phyloP scores from a whole-genome alignment of 176 grass and related monocot species.

The Ananas comosus region DNA sequence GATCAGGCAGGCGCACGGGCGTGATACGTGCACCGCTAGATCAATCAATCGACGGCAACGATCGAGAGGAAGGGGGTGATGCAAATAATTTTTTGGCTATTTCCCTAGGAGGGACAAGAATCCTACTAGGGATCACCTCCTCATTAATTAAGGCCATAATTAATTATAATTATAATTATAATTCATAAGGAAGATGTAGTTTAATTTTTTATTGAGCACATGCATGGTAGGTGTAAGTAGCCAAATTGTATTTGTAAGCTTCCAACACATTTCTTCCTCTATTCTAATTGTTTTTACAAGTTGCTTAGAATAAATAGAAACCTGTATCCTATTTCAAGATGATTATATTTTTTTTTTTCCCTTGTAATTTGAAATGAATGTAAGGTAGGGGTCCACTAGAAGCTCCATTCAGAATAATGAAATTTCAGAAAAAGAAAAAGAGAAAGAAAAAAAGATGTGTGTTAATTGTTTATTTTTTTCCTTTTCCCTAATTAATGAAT shows the following conservation, averaged over 20 bases:
- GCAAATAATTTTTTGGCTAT: not conserved
- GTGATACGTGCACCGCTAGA: not conserved
- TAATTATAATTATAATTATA: not conserved
- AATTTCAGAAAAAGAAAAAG: no score
- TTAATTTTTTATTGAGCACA: not conserved
- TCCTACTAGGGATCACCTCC: not conserved
- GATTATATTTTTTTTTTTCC: not conserved
- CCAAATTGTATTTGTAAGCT: not conserved
- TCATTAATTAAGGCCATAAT: not conserved
- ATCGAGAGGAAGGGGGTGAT: not conserved
- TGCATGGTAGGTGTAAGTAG: constrained; percentile 4
- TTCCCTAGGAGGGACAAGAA: not conserved
- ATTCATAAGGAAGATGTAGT: not conserved
- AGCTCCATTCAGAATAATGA: no score
- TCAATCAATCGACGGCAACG: not conserved
- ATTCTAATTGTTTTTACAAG: not conserved
- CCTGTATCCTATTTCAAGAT: not conserved
- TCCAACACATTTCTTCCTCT: not conserved
- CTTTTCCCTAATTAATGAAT: no score
- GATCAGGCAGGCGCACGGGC: not conserved
- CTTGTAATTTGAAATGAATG: not conserved
- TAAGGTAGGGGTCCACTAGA: not conserved
- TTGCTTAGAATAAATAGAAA: not conserved
- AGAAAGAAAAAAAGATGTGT: no score
- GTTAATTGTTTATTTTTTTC: no score